Percentiles rank a stretch among this genome's conserved stretches.
These are phyloP conservation scores for Phytophthora uliginosa DNA, from an alignment of 352 stramenopile genomes.

Conservation along the genomic window DNA sequence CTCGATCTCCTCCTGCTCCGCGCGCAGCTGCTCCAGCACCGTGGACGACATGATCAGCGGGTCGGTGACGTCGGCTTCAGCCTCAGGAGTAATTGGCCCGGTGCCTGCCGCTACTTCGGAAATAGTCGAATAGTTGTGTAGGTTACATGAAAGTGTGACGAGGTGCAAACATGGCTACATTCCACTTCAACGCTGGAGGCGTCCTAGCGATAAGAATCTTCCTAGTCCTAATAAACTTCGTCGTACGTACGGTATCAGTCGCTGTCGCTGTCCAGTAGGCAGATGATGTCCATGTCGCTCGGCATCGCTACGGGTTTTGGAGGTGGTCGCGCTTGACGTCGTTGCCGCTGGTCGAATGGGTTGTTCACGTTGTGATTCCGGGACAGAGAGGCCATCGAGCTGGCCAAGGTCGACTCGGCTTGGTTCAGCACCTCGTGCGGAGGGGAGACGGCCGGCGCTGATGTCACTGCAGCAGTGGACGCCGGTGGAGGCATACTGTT, in stretches of 20 bases:
- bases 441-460: constrained; percentile 24
- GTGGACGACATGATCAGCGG: constrained; percentile 79
- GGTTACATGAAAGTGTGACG: constrained; percentile 5
- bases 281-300: constrained; percentile 76
- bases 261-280: constrained; percentile 84
- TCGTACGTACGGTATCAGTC: constrained; percentile 43
- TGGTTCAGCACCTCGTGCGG: constrained; percentile 42
- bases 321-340: constrained; percentile 24
- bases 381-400: constrained; percentile 73
- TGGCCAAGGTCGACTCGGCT: constrained; percentile 61
- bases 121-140: constrained; percentile 14
- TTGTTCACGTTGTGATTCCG: constrained; percentile 68
- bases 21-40: constrained; percentile 85
- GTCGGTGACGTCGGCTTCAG: background rate
- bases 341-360: constrained; percentile 54
- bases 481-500: constrained; percentile 32
- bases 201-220: constrained; percentile 21
- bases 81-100: constrained; percentile 11
- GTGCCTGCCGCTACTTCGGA: constrained; percentile 17
- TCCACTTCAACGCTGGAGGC: constrained; percentile 4
- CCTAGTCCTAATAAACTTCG: constrained; percentile 27
- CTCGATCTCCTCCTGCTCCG: constrained; percentile 87
- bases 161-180: constrained; percentile 24
- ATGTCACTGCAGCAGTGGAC: constrained; percentile 8
- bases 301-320: constrained; percentile 30